phyloP scores from a whole-genome alignment of 495 filamentous ascomycete genomes.

The Xylaria palmicola region DNA sequence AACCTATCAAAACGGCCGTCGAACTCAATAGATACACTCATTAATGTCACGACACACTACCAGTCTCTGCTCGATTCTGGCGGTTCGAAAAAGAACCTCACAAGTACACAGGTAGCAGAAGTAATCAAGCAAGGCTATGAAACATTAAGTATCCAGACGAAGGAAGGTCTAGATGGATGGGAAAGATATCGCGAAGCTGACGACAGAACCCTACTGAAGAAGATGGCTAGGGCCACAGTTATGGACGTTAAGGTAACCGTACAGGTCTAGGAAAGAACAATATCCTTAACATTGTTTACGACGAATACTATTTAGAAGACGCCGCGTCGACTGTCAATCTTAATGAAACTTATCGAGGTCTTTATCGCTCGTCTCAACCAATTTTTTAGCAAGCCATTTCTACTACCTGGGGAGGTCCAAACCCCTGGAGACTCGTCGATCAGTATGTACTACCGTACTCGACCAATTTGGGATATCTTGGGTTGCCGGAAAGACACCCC shows the following conservation, averaged over 20 bases:
- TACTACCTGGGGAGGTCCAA: neutral
- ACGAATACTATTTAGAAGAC: neutral
- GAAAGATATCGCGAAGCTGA: conserved; percentile 76
- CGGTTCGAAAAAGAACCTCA: conserved; percentile 60
- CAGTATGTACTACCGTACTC: neutral
- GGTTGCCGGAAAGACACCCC: conserved; percentile 3
- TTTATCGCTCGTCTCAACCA: neutral
- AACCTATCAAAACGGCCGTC: conserved; percentile 49
- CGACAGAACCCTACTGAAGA: conserved; percentile 74
- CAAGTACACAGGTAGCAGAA: conserved; percentile 78
- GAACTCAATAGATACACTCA: conserved; percentile 77
- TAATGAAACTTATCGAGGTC: neutral
- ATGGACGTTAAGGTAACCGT: conserved; percentile 57
- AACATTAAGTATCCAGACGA: conserved; percentile 81
- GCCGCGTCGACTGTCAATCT: neutral
- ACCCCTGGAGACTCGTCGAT: too few relatives aligned
- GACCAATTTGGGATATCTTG: neutral
- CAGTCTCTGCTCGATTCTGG: conserved; percentile 72
- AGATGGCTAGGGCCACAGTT: conserved; percentile 75
- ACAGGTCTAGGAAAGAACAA: conserved; percentile 27
- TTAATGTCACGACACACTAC: conserved; percentile 84
- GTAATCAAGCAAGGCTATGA: conserved; percentile 97
- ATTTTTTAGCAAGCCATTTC: neutral
- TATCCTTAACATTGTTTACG: conserved; percentile 3
- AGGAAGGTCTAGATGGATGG: conserved; percentile 80